A percentile compares a stretch with the other conserved stretches of the same genome.
phyloP scores from a whole-genome alignment of 2,329 filamentous ascomycete species.

The Phoma sp. region DNA sequence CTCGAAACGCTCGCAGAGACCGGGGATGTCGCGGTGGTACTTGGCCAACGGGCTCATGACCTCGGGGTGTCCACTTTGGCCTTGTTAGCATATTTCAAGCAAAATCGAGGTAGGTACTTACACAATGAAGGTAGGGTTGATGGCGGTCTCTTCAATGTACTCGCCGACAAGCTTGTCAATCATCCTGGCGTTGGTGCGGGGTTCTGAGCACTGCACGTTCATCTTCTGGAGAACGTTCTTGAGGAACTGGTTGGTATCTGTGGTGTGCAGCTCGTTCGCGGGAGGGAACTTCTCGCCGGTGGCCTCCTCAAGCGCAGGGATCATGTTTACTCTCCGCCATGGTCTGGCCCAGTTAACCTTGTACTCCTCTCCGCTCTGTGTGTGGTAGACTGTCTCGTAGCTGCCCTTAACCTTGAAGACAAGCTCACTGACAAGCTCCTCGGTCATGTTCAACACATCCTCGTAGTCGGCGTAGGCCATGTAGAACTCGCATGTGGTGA shows the following conservation, averaged over 20 bases:
- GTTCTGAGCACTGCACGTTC: slow-evolving; percentile 87
- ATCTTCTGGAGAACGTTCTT: slow-evolving; percentile 79
- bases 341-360: slow-evolving; percentile 96
- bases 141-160: slow-evolving; percentile 91
- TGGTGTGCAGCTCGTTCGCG: slow-evolving; percentile 85
- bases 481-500: slow-evolving; percentile 98
- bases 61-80: too few species aligned
- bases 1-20: slow-evolving; percentile 94
- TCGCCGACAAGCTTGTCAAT: slow-evolving; percentile 92
- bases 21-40: slow-evolving; percentile 78
- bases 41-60: slow-evolving; percentile 98
- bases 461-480: slow-evolving; percentile 74
- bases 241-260: slow-evolving; percentile 89
- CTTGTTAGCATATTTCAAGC: too few species aligned
- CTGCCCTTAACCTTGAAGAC: slow-evolving; percentile 89
- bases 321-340: slow-evolving; percentile 96
- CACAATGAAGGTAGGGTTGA: slow-evolving; percentile 93
- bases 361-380: slow-evolving; percentile 83
- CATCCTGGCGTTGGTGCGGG: slow-evolving; percentile 93
- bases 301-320: slow-evolving; percentile 86
- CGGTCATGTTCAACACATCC: slow-evolving; percentile 88
- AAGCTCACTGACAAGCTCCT: slow-evolving; percentile 88
- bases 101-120: too few species aligned
- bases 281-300: slow-evolving; percentile 94
- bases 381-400: slow-evolving; percentile 86